Conservation (phyloP, 805 yeast species). For the Alloascoidea africana region DNA sequence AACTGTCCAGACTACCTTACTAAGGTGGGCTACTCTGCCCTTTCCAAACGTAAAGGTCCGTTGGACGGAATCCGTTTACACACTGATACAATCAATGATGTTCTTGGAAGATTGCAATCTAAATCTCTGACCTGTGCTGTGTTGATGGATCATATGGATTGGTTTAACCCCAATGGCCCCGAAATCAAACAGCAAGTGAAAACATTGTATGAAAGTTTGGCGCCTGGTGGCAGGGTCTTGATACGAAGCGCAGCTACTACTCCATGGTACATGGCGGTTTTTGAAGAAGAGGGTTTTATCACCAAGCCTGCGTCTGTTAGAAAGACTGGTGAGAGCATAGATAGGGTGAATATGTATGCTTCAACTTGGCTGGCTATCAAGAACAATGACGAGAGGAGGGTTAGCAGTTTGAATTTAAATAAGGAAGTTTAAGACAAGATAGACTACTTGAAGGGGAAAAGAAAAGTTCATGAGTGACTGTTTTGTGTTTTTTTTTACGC, state of each 20-base stretch:
- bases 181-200: conserved; percentile 55
- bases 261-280: conserved; percentile 68
- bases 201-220: conserved; percentile 47
- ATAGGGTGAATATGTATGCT: conserved; percentile 78
- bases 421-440: no score
- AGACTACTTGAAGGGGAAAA: no score
- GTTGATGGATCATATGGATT: conserved; percentile 88
- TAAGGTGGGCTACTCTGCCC: conserved; percentile 34
- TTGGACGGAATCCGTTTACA: conserved; percentile 61
- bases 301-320: conserved; percentile 62
- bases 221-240: conserved; percentile 58
- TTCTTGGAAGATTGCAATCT: conserved; percentile 46
- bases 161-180: conserved; percentile 56
- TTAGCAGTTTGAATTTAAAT: no score
- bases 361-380: conserved; percentile 79
- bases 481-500: no score
- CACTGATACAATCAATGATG: conserved; percentile 68
- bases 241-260: conserved; percentile 56
- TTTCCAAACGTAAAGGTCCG: conserved; percentile 32
- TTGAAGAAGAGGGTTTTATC: conserved; percentile 50
- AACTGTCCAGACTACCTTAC: conserved; percentile 74
- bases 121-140: conserved; percentile 61
- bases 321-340: conserved; percentile 48
- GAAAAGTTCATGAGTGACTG: no score
- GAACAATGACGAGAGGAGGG: conserved; percentile 8